Base-by-base conservation (phyloP, 2,329 filamentous ascomycete genomes). In the Orbilia oligospora region DNA sequence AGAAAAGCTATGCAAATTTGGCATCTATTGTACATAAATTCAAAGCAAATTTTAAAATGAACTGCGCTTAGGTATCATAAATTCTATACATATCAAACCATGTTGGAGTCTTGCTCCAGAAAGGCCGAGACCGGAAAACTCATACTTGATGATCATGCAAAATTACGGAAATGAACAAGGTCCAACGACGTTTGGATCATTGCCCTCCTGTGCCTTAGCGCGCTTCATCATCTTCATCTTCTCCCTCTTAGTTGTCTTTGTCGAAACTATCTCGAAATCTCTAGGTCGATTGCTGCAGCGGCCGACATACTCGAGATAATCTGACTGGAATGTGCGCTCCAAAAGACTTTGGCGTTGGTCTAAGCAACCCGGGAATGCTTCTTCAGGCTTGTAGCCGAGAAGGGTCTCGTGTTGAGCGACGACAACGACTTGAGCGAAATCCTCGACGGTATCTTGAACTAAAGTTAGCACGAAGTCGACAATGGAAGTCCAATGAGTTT, bases 401-500 rank as follows among this genome's bases (percentile, higher is more conserved):
- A 76, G 72, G 24, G 72, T 77, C 38, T 80, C 72, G 55, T 38
- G 72, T 14, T 71, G 67, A 18, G 77, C 66, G 67, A 80, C 55
- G 12, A 80, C 77, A 12, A 58, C 63, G 20, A 77, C 55, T 69
- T 80, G 77, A 6, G 77, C 75, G 49, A 72, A 80, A 48, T 77
- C 77, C 44, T 80, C 77, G 16, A 76, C 36, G 18, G 49, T 55
- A 44, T 72, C 77, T 80, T 46, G 38, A 49, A 14, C 24, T 9
- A 8, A 48, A 2, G 20, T 63, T 27, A 66, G 44, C 30, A 38
- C 22, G 10, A 20, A 16, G 2, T 24, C 27, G 4, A 5, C 3
- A 14, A n/a, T n/a, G n/a, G n/a, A n/a, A 53, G 16, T 24, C 27
- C 14, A 3, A 73, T 38, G 56, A n/a, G 1, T 16, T 2, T 12